Evolutionary conservation across 2,329 filamentous ascomycete genomes (phyloP).

Genomic region (Colletotrichum phormii): DNA sequence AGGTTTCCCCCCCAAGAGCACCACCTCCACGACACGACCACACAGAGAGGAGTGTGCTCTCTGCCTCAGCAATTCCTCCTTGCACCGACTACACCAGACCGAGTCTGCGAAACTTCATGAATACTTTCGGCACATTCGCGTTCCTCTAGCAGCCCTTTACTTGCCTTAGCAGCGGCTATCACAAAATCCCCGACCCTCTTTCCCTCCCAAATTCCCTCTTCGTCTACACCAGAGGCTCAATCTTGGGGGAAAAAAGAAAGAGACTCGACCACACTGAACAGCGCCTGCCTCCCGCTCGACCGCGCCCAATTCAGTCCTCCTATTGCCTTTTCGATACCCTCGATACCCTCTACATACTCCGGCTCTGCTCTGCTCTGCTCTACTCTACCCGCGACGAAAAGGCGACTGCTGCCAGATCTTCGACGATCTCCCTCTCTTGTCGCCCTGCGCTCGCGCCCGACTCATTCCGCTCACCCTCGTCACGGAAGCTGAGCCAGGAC

Average conservation of each 20-base stretch:
- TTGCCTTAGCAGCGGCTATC: slow-evolving; percentile 16
- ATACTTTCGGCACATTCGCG: slow-evolving; percentile 13
- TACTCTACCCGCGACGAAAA: slow-evolving; percentile 8
- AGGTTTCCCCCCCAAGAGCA: slow-evolving; percentile 24
- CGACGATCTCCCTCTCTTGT: slow-evolving; percentile 9
- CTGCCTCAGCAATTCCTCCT: slow-evolving; percentile 1
- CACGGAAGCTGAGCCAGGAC: slow-evolving; percentile 42
- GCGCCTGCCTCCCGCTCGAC: slow-evolving; percentile 6
- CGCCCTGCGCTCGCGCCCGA: slow-evolving; percentile 17
- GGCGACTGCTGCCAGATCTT: slow-evolving; percentile 6
- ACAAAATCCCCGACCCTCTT: slow-evolving; percentile 17
- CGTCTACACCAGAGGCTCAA: slow-evolving; percentile 3
- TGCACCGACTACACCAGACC: slow-evolving; percentile 3
- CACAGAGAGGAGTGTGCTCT: slow-evolving; percentile 19
- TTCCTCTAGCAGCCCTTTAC: slow-evolving; percentile 31
- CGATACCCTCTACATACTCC: neutral
- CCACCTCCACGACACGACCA: slow-evolving; percentile 23
- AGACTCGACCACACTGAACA: slow-evolving; percentile 29
- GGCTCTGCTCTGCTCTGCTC: neutral
- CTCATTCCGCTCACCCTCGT: slow-evolving; percentile 19
- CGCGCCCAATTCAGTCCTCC: neutral
- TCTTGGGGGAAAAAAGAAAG: slow-evolving; percentile 6
- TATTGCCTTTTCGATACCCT: slow-evolving; percentile 2
- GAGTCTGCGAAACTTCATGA: slow-evolving; percentile 11
- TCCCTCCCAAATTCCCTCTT: slow-evolving; percentile 19